Evolutionary conservation across 352 stramenopile genomes (phyloP), one percentile per base, ranked within the genome.

Genomic region (Thalassiosira hispida): DNA sequence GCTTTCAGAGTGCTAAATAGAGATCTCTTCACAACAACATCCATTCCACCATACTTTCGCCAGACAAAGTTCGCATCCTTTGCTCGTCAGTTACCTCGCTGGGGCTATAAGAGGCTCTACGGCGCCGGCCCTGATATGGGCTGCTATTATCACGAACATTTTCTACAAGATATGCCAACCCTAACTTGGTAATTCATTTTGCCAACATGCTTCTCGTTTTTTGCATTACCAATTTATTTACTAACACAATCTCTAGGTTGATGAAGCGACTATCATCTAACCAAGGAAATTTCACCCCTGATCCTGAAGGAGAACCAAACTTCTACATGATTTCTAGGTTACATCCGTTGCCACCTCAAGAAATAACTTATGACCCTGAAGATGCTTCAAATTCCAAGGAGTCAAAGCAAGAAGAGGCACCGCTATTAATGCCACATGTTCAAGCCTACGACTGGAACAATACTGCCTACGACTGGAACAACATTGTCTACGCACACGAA

Each of bases 61-160:
- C 8, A 29, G 79, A 63, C 52, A 5, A 63, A 68, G 51, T 79
- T 59, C 51, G 49, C 68, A 46, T 66, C 51, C 0, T 79, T 79
- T 40, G 62, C 55, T 16, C 31, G 77, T 9, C 78, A 89, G 52
- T 70, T 87, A 5, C 81, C 68, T 47, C 79, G 79, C 14, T 89
- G 83, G 83, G 79, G 69, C 14, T 89, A 86, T 65, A 76, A 71
- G 23, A 52, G 75, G 25, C 53, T 89, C 31, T 77, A 75, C 18
- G 55, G 83, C 23, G 12, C 35, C 6, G 85, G 85, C 2, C 51
- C 66, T 3, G 85, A 87, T 53, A 38, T 70, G 9, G 79, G 81
- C 63, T 70, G 62, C 11, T 90, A 90, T 49, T 89, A 88, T 59
- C 80, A 90, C 56, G 79, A 86, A 57, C 55, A 33, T 60, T 60